Percentiles rank a stretch among this genome's conserved stretches.
phyloP scores from a whole-genome alignment of 768 basidiomycete species.

The Hypholoma fasciculare region DNA sequence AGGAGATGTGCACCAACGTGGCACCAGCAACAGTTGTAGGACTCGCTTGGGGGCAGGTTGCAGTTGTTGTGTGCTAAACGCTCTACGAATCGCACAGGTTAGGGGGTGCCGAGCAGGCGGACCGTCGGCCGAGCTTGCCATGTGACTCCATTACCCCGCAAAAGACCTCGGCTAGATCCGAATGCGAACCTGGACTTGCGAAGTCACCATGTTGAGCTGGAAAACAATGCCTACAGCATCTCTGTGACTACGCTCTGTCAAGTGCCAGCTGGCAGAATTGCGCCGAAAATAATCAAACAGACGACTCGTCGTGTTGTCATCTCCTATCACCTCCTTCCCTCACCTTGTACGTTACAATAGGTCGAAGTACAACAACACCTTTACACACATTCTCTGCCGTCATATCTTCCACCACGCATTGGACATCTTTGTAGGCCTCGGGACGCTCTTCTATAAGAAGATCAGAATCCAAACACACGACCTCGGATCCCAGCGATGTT shows the following conservation, averaged over 20 bases:
- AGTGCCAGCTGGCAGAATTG: not conserved
- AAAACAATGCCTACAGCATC: not conserved
- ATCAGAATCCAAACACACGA: conserved; percentile 34
- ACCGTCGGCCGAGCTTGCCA: conserved; percentile 8
- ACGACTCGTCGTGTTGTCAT: not conserved
- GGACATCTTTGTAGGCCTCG: conserved; percentile 37
- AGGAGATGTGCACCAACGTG: conserved; percentile 12
- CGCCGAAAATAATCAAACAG: not conserved
- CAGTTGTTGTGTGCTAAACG: conserved; percentile 11
- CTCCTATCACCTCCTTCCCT: conserved; percentile 18
- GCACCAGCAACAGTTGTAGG: conserved; percentile 6
- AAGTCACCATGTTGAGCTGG: not conserved
- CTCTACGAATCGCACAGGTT: not conserved
- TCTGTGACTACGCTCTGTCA: not conserved
- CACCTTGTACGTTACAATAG: conserved; percentile 39
- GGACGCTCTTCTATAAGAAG: conserved; percentile 39
- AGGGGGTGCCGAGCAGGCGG: conserved; percentile 3
- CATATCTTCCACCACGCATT: conserved; percentile 36
- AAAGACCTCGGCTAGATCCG: not conserved
- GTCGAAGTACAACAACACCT: conserved; percentile 30
- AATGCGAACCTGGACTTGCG: not conserved
- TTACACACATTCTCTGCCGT: conserved; percentile 25
- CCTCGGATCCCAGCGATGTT: conserved; percentile 34
- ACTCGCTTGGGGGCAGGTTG: conserved; percentile 11
- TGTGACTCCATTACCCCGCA: conserved; percentile 16